A percentile compares a stretch with the other conserved stretches of the same genome.
Evolutionary conservation across 805 yeast species (phyloP).

Genomic region (Torulaspora maleeae): DNA sequence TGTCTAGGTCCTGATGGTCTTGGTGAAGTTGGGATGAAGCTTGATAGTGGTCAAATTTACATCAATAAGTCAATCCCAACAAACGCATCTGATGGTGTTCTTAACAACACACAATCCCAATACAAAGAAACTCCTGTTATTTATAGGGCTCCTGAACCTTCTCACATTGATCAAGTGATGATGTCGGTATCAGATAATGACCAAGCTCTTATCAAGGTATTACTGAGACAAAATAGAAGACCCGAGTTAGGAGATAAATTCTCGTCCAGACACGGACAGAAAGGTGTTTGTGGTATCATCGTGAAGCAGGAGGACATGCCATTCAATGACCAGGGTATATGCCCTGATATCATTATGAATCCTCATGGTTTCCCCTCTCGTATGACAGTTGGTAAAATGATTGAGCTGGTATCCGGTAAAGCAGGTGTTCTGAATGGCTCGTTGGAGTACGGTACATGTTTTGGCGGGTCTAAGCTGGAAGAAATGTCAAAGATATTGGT

Average conservation of each 20-base stretch:
- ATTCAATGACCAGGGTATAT: constrained; percentile 84
- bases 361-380: constrained; percentile 99
- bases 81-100: constrained; percentile 61
- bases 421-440: constrained; percentile 94
- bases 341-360: constrained; percentile 96
- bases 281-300: constrained; percentile 98
- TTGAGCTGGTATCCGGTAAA: constrained; percentile 91
- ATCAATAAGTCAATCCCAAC: constrained; percentile 91
- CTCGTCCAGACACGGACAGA: constrained; percentile 96
- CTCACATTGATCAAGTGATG: constrained; percentile 95
- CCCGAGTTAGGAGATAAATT: constrained; percentile 98
- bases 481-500: constrained; percentile 91
- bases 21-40: constrained; percentile 90
- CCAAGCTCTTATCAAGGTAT: constrained; percentile 87
- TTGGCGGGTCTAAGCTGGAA: constrained; percentile 94
- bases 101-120: constrained; percentile 39
- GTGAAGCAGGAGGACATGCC: constrained; percentile 97
- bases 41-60: constrained; percentile 90
- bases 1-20: constrained; percentile 91
- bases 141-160: constrained; percentile 93
- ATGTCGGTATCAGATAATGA: constrained; percentile 94
- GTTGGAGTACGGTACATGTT: constrained; percentile 94
- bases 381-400: constrained; percentile 99
- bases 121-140: constrained; percentile 88
- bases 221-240: constrained; percentile 90